Percentiles rank a stretch among this genome's conserved stretches.
phyloP scores from a whole-genome alignment of 805 yeast genomes.

The Pichia manshurica region DNA sequence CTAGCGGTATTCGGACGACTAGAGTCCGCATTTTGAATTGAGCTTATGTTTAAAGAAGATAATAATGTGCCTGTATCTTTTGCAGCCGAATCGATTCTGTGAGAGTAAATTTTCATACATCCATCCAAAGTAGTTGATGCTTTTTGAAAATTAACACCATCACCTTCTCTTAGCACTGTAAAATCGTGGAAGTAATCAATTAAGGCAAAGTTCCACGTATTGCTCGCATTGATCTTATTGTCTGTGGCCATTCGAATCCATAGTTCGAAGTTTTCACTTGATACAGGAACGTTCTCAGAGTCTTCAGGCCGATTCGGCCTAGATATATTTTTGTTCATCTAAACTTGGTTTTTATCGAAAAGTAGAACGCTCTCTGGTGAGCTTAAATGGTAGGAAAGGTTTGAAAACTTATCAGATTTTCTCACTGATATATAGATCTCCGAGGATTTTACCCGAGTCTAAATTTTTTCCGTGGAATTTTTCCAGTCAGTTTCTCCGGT shows the following conservation, averaged over 20 bases:
- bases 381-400: too few species aligned
- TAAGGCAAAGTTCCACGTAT: slow-evolving; percentile 86
- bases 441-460: too few species aligned
- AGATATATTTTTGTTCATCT: too few species aligned
- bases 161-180: slow-evolving; percentile 67
- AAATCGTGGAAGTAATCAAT: slow-evolving; percentile 89
- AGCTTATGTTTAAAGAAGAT: slow-evolving; percentile 38
- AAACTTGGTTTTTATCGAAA: too few species aligned
- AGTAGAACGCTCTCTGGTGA: too few species aligned
- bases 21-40: slow-evolving; percentile 9
- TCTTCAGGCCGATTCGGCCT: too few species aligned
- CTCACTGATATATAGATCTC: too few species aligned
- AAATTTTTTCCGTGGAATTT: too few species aligned
- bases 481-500: too few species aligned
- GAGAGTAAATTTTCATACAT: slow-evolving; percentile 86
- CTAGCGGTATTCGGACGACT: slow-evolving; percentile 21
- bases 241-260: slow-evolving; percentile 83
- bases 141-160: slow-evolving; percentile 77
- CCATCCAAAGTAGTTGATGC: slow-evolving; percentile 93
- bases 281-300: slow-evolving; percentile 11
- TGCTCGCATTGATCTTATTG: slow-evolving; percentile 75
- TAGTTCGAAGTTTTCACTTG: slow-evolving; percentile 55
- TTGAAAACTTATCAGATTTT: too few species aligned
- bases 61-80: slow-evolving; percentile 78
- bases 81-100: slow-evolving; percentile 87